These are phyloP conservation scores for Vachellia collinsii DNA, from an alignment of 306 rosid genomes.

Conservation along the genomic window DNA sequence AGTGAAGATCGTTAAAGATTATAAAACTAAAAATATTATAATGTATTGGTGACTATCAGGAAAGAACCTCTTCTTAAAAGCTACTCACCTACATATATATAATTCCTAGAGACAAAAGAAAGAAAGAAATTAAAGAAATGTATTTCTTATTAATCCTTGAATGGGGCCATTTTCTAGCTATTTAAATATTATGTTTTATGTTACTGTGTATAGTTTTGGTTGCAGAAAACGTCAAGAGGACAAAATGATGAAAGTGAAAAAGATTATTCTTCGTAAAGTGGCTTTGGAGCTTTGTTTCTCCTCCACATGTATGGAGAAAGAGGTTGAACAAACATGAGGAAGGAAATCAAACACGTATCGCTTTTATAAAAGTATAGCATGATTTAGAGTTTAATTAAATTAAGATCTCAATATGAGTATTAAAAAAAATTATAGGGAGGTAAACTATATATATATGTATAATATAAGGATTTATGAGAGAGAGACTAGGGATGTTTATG, in stretches of 20 bases:
- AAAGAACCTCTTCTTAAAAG: background rate
- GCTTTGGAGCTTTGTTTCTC: constrained; percentile 38
- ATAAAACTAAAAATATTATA: no score
- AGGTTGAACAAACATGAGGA: background rate
- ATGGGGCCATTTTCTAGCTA: background rate
- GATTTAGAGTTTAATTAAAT: background rate
- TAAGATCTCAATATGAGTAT: background rate
- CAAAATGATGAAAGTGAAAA: background rate
- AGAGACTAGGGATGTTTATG: no score
- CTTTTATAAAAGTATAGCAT: background rate
- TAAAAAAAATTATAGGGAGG: background rate
- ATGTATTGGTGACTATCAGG: background rate
- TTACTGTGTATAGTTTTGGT: background rate
- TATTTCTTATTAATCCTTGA: background rate
- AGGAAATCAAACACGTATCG: background rate
- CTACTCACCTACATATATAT: background rate
- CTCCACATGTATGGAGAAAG: constrained; percentile 10
- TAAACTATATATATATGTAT: no score
- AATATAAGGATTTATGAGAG: no score
- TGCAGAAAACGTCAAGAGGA: constrained; percentile 29
- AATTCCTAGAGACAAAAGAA: background rate
- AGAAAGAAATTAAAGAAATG: background rate
- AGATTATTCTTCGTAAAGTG: constrained; percentile 31
- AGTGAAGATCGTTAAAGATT: background rate
- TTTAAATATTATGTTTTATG: background rate